Evolutionary conservation across 2,329 filamentous ascomycete genomes (phyloP).

Genomic region (Aspergillus caelatus): DNA sequence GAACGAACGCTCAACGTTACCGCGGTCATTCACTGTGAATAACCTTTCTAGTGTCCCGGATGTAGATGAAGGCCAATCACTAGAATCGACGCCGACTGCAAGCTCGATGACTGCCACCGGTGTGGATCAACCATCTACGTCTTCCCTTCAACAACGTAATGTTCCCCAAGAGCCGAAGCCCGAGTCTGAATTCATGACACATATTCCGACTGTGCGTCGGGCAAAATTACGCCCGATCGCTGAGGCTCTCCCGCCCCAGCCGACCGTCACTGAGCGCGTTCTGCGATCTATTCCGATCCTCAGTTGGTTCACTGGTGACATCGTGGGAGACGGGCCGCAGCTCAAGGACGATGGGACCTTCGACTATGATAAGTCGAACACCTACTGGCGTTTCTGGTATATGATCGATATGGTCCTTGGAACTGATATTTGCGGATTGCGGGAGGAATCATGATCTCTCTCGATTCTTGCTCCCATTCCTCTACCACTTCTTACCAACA

Average conservation of each 20-base stretch:
- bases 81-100: conserved; percentile 42
- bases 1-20: conserved; percentile 40
- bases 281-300: conserved; percentile 69
- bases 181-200: conserved; percentile 53
- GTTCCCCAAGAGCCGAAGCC: conserved; percentile 34
- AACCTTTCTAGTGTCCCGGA: conserved; percentile 36
- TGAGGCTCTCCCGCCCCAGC: conserved; percentile 71
- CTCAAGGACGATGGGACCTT: conserved; percentile 55
- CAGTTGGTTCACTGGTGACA: conserved; percentile 67
- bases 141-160: conserved; percentile 32
- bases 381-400: conserved; percentile 65
- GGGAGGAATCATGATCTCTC: conserved; percentile 47
- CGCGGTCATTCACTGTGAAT: conserved; percentile 44
- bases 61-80: conserved; percentile 36
- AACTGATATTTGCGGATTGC: conserved; percentile 64
- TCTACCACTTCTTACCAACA: background rate
- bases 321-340: conserved; percentile 50
- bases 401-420: conserved; percentile 59
- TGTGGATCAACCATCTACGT: conserved; percentile 22
- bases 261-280: conserved; percentile 65
- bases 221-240: conserved; percentile 68
- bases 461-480: background rate
- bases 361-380: conserved; percentile 68
- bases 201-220: conserved; percentile 68
- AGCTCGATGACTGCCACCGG: conserved; percentile 46